Evolutionary conservation across 805 yeast species (phyloP), one percentile per base, ranked within the genome.

Genomic region (Ogataea ramenticola): DNA sequence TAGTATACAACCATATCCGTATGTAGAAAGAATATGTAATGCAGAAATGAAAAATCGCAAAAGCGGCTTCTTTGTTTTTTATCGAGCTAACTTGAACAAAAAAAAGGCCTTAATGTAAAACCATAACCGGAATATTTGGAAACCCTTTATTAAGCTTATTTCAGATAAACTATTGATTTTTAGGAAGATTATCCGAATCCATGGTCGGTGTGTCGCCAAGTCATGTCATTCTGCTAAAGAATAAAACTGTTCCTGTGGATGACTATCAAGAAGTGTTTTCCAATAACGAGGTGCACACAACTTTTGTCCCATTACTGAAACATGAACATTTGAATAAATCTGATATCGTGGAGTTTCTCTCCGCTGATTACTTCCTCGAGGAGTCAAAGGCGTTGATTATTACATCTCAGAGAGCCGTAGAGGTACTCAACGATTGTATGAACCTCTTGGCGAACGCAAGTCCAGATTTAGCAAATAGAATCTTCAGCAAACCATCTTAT

Each of bases 321-420:
- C 96, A 88, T 60, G 68, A 73, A 0, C 80, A 77, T 39, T 61
- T 75, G 21, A 72, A 78, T 46, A 70, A 76, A 11, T 51, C 57
- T 0, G 67, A 63, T 14, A 72, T 85, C 3, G 55, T 70, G 3
- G 49, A 54, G 0, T 71, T 72, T 41, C 63, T 88, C 11, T 54
- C 55, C 2, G 68, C 78, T 5, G 54, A 56, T 0, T 66, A 64
- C 10, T 79, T 76, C 47, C 46, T 74, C 1, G 39, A 53, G 1
- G 52, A 62, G 0, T 65, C 70, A 26, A 70, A 72, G 35, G 75
- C 80, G 0, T 62, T 88, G 32, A 82, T 91, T 10, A 79, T 91
- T 4, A 90, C 98, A 0, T 85, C 95, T 2, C 97, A 91, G 58
- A 63, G 98, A 50, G 95, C 96, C 2, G 95, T 90, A 0, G 96